These are phyloP conservation scores for Pseudogymnoascus sp. DNA, from an alignment of 2,329 filamentous ascomycete genomes.

Conservation along the genomic window DNA sequence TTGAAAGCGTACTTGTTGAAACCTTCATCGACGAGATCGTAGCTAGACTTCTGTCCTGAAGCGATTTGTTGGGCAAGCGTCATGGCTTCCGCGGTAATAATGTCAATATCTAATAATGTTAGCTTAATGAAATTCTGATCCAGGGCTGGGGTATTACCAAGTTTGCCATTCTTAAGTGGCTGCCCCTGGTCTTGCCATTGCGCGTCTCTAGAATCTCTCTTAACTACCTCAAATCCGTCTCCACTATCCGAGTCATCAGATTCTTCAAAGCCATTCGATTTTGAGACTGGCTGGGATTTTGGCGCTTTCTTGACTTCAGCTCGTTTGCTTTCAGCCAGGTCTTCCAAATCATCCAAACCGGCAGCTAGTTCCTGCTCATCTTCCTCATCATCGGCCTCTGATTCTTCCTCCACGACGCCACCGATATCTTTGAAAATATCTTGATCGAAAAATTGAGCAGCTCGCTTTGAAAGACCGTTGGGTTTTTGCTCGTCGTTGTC, in stretches of 20 bases:
- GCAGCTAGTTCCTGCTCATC: conserved; percentile 35
- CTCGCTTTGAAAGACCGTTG: conserved; percentile 70
- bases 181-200: conserved; percentile 62
- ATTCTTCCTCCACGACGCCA: conserved; percentile 52
- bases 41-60: conserved; percentile 69
- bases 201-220: conserved; percentile 41
- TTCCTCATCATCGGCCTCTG: conserved; percentile 33
- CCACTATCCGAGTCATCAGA: conserved; percentile 30
- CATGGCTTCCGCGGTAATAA: conserved; percentile 99
- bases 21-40: conserved; percentile 78
- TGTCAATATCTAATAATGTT: conserved; percentile 68
- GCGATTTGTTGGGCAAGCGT: conserved; percentile 88
- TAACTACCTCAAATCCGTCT: conserved; percentile 56
- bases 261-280: conserved; percentile 12
- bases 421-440: conserved; percentile 85
- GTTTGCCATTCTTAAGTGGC: conserved; percentile 53
- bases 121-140: conserved; percentile 12
- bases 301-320: conserved; percentile 28
- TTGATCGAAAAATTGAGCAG: conserved; percentile 84
- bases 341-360: conserved; percentile 20
- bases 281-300: conserved; percentile 21
- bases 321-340: conserved; percentile 25
- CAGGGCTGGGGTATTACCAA: conserved; percentile 37
- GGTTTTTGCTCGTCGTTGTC: conserved; percentile 43
- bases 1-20: conserved; percentile 93